phyloP scores from a whole-genome alignment of 164 flowering plant species.

The Umbilicus rupestris region DNA sequence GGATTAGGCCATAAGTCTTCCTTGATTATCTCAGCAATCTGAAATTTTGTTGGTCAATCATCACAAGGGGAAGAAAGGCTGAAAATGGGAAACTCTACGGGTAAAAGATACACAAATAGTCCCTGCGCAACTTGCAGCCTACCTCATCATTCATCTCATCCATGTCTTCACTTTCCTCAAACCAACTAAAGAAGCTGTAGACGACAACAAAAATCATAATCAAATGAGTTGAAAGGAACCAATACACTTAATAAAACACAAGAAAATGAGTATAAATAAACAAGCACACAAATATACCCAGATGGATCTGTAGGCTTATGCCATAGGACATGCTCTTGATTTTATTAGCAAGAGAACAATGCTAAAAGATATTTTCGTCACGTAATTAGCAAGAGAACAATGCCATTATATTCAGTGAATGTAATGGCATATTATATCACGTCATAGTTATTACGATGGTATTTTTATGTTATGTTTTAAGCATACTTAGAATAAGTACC shows the following conservation, averaged over 20 bases:
- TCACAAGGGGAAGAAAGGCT: not conserved
- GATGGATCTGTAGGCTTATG: not conserved
- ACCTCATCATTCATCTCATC: slow-evolving; percentile 8
- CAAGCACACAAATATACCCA: not conserved
- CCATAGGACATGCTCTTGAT: not conserved
- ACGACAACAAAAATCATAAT: not conserved
- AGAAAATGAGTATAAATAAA: not conserved
- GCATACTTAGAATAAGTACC: not conserved
- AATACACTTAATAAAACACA: too few species aligned
- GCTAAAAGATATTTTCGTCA: not conserved
- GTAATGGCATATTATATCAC: not conserved
- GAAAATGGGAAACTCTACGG: not conserved
- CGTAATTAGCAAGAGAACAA: not conserved
- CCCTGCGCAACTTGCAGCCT: slow-evolving; percentile 4
- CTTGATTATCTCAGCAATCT: not conserved
- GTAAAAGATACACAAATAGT: not conserved
- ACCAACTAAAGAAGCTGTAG: slow-evolving; percentile 9
- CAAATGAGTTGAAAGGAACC: too few species aligned
- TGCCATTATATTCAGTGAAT: not conserved
- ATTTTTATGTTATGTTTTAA: not conserved
- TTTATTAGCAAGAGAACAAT: not conserved
- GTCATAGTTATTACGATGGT: not conserved
- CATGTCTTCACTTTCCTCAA: slow-evolving; percentile 7
- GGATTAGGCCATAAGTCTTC: slow-evolving; percentile 41
- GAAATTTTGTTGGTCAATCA: too few species aligned